Evolutionary conservation across 2,329 filamentous ascomycete species (phyloP).

Genomic region (Xylariaceae sp.): DNA sequence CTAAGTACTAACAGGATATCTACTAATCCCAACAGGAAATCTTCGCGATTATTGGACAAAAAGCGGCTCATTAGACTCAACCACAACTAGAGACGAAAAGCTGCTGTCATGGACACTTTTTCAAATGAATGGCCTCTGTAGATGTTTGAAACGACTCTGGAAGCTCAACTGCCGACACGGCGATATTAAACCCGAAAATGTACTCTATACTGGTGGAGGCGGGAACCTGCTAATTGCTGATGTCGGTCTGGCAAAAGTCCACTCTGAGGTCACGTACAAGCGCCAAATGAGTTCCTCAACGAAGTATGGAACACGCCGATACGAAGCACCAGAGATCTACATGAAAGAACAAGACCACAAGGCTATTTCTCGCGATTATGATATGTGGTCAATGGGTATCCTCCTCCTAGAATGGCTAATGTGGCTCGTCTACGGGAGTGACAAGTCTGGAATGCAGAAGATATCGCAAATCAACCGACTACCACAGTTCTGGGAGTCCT

Average conservation of each 20-base stretch:
- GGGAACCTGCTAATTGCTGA: conserved; percentile 14
- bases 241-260: conserved; percentile 16
- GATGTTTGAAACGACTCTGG: conserved; percentile 8
- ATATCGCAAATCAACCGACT: not conserved
- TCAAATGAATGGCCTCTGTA: conserved; percentile 10
- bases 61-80: not conserved
- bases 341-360: not conserved
- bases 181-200: conserved; percentile 18
- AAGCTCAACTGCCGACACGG: conserved; percentile 9
- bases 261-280: not conserved
- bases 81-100: not conserved
- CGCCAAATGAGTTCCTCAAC: not conserved
- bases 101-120: conserved; percentile 4
- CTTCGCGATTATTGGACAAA: conserved; percentile 1
- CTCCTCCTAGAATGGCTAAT: conserved; percentile 11
- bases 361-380: conserved; percentile 11
- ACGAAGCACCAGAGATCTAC: conserved; percentile 13
- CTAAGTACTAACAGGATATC: not conserved
- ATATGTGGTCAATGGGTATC: conserved; percentile 17
- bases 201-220: not conserved
- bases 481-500: conserved; percentile 1
- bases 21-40: not conserved
- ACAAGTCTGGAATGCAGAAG: not conserved
- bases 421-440: conserved; percentile 7
- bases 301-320: conserved; percentile 1